phyloP scores from a whole-genome alignment of 2,329 filamentous ascomycete genomes.

The Zymoseptoria tritici region DNA sequence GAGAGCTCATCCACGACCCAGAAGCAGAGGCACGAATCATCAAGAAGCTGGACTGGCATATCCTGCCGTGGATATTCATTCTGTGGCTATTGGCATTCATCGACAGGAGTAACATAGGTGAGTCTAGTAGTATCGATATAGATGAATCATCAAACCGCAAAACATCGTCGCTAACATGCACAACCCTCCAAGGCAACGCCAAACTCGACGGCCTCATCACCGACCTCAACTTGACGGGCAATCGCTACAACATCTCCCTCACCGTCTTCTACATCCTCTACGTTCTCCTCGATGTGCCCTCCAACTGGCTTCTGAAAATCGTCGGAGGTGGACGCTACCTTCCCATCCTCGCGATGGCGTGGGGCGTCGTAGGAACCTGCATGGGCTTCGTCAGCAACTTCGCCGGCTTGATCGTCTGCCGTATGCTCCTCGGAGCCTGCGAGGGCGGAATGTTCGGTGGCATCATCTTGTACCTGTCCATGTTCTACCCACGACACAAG shows the following conservation, averaged over 20 bases:
- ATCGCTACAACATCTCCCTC: conserved; percentile 38
- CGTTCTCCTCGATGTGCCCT: conserved; percentile 36
- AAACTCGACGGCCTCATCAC: conserved; percentile 35
- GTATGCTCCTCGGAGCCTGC: conserved; percentile 36
- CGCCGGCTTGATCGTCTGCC: conserved; percentile 33
- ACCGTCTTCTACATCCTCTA: conserved; percentile 41
- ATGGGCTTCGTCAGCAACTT: conserved; percentile 38
- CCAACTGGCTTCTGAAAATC: conserved; percentile 35
- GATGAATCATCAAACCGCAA: not conserved
- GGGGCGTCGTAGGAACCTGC: conserved; percentile 35
- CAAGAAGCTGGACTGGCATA: conserved; percentile 36
- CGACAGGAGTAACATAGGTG: conserved; percentile 32
- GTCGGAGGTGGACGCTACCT: conserved; percentile 37
- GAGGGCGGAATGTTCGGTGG: conserved; percentile 36
- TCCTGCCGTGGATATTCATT: conserved; percentile 41
- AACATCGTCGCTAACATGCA: not conserved
- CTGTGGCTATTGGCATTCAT: conserved; percentile 45
- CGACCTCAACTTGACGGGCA: conserved; percentile 34
- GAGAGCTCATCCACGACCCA: conserved; percentile 2
- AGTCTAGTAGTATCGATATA: not conserved
- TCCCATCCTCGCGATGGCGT: conserved; percentile 33
- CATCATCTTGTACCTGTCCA: conserved; percentile 36
- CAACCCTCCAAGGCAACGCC: conserved; percentile 33
- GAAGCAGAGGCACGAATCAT: conserved; percentile 26
- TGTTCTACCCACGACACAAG: conserved; percentile 37